A percentile compares a stretch with the other conserved stretches of the same genome.
phyloP scores from a whole-genome alignment of 2,329 filamentous ascomycete genomes.

The Colletotrichum endophyticum region DNA sequence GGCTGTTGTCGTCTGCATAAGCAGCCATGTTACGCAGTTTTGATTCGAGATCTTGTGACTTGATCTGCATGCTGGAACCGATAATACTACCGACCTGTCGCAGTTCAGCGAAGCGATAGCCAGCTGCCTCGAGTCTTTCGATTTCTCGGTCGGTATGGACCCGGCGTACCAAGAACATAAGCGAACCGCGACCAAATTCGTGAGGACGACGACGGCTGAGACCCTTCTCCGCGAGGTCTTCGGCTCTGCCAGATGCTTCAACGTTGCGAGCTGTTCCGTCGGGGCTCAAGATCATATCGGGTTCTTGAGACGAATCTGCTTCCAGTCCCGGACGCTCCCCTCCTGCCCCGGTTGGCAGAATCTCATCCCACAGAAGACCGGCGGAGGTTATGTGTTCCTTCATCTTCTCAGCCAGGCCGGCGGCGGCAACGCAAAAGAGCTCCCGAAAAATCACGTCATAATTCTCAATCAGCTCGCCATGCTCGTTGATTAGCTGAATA shows the following conservation, averaged over 20 bases:
- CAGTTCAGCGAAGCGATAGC: slow-evolving; percentile 78
- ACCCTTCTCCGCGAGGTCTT: slow-evolving; percentile 47
- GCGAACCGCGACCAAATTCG: slow-evolving; percentile 71
- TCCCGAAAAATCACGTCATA: slow-evolving; percentile 83
- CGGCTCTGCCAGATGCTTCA: slow-evolving; percentile 22
- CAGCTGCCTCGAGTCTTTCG: slow-evolving; percentile 69
- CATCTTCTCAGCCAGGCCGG: slow-evolving; percentile 72
- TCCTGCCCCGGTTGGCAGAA: slow-evolving; percentile 67
- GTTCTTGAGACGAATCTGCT: not conserved
- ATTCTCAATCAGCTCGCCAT: slow-evolving; percentile 65
- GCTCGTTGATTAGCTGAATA: slow-evolving; percentile 53
- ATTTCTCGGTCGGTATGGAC: slow-evolving; percentile 63
- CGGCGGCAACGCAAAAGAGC: slow-evolving; percentile 80
- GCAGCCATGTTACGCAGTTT: slow-evolving; percentile 69
- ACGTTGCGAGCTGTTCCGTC: slow-evolving; percentile 20
- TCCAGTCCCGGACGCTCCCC: slow-evolving; percentile 23
- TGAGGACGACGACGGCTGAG: slow-evolving; percentile 28
- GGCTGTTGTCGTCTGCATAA: slow-evolving; percentile 53
- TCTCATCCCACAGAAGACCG: slow-evolving; percentile 77
- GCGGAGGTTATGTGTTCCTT: slow-evolving; percentile 66
- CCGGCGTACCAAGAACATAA: slow-evolving; percentile 79
- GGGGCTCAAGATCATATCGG: not conserved
- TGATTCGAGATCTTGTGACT: slow-evolving; percentile 61
- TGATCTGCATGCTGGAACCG: slow-evolving; percentile 76
- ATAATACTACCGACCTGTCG: slow-evolving; percentile 73